Base-by-base conservation (phyloP, 2,329 filamentous ascomycete genomes). In the Neonectria faginata region DNA sequence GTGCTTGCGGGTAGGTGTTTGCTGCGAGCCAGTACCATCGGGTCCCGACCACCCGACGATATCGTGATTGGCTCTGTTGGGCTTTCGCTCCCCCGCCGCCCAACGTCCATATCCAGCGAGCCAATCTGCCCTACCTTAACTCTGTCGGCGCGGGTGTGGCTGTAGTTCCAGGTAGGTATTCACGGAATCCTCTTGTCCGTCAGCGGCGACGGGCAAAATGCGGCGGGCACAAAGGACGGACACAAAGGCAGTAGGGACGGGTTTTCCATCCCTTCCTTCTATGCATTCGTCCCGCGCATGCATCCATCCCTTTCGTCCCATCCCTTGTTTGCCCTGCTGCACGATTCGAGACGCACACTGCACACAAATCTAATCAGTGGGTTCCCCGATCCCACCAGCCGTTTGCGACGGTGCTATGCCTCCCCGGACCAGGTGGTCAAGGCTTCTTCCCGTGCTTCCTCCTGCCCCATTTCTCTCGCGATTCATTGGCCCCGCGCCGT, bases 1-100 rank as follows among this genome's bases (percentile, higher is more conserved):
- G 52, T 42, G 45, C 47, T 29, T 42, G 45, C 47, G 22, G 39
- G 59, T 42, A 48, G 39, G 50, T 41, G 50, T 44, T 31, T 18
- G 16, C 16, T 53, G 60, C 33, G 55, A 63, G 55, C 60, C 60
- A 63, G 60, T 59, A 25, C 50, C 22, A 44, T 58, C 54, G 60
- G 50, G 48, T 63, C 55, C 60, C 60, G 55, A 63, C 55, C 41
- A 31, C 42, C 60, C 60, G 60, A 31, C 33, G 50, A 42, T 12
- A 16, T n/a, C 48, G 4, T 63, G 60, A 55, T 63, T 63, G 60
- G 55, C 16, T 16, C 31, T 22, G 25, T 4, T 12, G 11, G 47
- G 5, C 25, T 16, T 9, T 42, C 22, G 16, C 20, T 18, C 25
- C 45, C 6, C 45, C 45, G 25, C 25, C 45, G 18, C 20, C 42